A percentile compares a stretch with the other conserved stretches of the same genome.
Evolutionary conservation across 2,329 filamentous ascomycete genomes (phyloP).

Genomic region (Calonectria henricotiae): DNA sequence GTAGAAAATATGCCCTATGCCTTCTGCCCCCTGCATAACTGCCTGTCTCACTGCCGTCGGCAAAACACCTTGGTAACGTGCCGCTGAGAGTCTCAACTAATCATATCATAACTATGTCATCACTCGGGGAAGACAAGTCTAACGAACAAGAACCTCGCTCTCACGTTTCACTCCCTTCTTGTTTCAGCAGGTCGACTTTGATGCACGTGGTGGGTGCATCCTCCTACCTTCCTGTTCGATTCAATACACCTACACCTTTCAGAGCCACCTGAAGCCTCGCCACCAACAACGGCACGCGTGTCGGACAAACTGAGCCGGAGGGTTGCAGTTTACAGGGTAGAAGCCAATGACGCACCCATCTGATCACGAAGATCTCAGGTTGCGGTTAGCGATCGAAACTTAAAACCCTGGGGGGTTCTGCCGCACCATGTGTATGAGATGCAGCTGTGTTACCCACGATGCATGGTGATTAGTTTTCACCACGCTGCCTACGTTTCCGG

Average conservation of each 20-base stretch:
- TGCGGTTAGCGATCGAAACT: conserved; percentile 17
- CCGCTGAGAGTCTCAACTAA: not conserved
- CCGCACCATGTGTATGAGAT: conserved; percentile 23
- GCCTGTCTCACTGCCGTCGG: conserved; percentile 5
- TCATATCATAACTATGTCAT: not conserved
- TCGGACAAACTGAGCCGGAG: conserved; percentile 10
- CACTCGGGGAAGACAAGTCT: not conserved
- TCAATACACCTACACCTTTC: not conserved
- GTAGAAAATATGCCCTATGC: not conserved
- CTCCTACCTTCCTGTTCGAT: conserved; percentile 21
- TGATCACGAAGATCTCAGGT: conserved; percentile 20
- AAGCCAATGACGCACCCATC: conserved; percentile 15
- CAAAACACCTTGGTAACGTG: not conserved
- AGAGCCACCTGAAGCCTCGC: not conserved
- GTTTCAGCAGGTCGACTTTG: not conserved
- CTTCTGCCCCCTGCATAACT: not conserved
- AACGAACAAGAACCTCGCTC: not conserved
- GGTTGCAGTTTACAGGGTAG: conserved; percentile 1
- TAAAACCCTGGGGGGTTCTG: conserved; percentile 24
- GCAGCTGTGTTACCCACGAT: conserved; percentile 22
- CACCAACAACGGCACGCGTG: not conserved
- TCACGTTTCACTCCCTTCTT: conserved; percentile 3
- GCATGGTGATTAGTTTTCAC: conserved; percentile 17
- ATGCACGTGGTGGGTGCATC: conserved; percentile 1
- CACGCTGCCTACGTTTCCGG: conserved; percentile 30